Conservation (phyloP, 139 green algal genomes). For the Tetraselmis chui region DNA sequence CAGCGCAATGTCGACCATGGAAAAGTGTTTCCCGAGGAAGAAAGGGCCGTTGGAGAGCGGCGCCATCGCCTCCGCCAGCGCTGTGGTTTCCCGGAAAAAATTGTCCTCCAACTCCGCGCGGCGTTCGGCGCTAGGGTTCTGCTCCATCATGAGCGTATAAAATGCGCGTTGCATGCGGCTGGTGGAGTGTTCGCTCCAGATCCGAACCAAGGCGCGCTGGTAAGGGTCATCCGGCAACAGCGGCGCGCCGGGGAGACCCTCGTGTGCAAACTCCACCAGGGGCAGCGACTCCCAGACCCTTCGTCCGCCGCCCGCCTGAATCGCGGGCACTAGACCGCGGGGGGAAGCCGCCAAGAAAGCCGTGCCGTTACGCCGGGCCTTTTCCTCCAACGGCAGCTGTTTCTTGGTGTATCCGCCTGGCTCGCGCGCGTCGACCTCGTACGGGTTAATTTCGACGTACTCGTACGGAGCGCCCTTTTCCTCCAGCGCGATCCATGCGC, state of each 20-base stretch:
- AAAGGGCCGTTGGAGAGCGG: neutral
- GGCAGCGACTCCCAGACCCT: conserved; percentile 8
- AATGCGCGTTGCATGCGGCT: conserved; percentile 7
- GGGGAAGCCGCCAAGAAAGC: neutral
- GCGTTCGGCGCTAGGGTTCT: neutral
- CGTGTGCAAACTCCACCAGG: conserved; percentile 7
- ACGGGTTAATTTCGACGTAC: conserved; percentile 36
- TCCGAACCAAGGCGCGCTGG: neutral
- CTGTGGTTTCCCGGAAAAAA: conserved; percentile 5
- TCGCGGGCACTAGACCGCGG: neutral
- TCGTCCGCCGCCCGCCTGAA: neutral
- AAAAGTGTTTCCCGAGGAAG: conserved; percentile 10
- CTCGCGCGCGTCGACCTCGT: conserved; percentile 10
- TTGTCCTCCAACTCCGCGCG: conserved; percentile 3
- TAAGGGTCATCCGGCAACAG: neutral
- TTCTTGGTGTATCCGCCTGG: conserved; percentile 9
- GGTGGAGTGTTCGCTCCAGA: conserved; percentile 10
- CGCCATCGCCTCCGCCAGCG: conserved; percentile 9
- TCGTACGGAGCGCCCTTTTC: conserved; percentile 32
- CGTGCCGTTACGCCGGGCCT: neutral
- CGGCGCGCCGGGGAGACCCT: neutral
- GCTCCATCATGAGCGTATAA: conserved; percentile 8
- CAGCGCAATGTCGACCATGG: conserved; percentile 10
- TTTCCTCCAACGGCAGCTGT: neutral
- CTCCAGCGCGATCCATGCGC: conserved; percentile 42